A percentile compares a stretch with the other conserved stretches of the same genome.
These are phyloP conservation scores for Guyanaporus albipodus DNA, from an alignment of 768 basidiomycete genomes.

Conservation along the genomic window DNA sequence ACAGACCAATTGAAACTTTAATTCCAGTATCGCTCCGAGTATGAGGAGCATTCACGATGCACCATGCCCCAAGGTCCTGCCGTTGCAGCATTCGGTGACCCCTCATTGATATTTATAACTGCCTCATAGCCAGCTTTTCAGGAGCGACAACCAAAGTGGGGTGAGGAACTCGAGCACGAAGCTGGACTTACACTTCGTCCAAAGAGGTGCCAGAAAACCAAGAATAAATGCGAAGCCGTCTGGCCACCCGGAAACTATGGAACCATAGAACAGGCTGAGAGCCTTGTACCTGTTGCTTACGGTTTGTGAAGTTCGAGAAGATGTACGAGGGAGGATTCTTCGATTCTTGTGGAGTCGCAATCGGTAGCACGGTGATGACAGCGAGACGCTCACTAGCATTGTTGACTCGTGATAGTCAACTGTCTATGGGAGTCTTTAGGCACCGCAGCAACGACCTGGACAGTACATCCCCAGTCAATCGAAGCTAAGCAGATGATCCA, in stretches of 20 bases:
- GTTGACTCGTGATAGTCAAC: slow-evolving; percentile 12
- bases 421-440: slow-evolving; percentile 39
- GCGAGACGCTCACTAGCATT: slow-evolving; percentile 16
- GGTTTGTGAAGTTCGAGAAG: slow-evolving; percentile 56
- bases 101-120: slow-evolving; percentile 48
- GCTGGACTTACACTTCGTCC: slow-evolving; percentile 39
- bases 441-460: slow-evolving; percentile 61
- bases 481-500: slow-evolving; percentile 37
- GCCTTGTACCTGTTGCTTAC: slow-evolving; percentile 30
- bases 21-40: no score
- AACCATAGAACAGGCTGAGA: not conserved
- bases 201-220: slow-evolving; percentile 47
- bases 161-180: not conserved
- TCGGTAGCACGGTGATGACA: slow-evolving; percentile 60
- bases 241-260: slow-evolving; percentile 40
- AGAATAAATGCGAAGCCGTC: slow-evolving; percentile 48
- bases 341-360: slow-evolving; percentile 53
- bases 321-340: slow-evolving; percentile 56
- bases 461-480: slow-evolving; percentile 62
- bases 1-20: slow-evolving; percentile 6
- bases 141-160: not conserved
- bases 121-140: slow-evolving; percentile 30
- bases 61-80: slow-evolving; percentile 58
- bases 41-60: slow-evolving; percentile 5
- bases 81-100: slow-evolving; percentile 49